These are phyloP conservation scores for Leccinum fuscescens DNA, from an alignment of 1,284 basidiomycete species.

Conservation along the genomic window DNA sequence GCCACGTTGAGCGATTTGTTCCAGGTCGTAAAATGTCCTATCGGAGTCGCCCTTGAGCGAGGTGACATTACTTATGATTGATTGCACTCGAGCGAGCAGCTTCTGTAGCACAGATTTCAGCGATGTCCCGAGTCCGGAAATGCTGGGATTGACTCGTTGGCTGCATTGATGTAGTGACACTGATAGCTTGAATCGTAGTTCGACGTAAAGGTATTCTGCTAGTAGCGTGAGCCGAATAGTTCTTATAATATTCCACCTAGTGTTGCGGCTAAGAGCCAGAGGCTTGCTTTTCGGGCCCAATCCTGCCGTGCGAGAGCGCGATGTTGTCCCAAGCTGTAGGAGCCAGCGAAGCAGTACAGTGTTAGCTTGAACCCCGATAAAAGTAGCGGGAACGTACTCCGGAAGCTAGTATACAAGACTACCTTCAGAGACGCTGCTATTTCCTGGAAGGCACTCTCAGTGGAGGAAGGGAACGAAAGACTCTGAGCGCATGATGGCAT, in stretches of 20 bases:
- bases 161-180: background rate
- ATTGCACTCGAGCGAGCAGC: constrained; percentile 16
- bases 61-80: background rate
- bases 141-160: background rate
- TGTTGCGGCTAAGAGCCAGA: background rate
- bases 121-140: background rate
- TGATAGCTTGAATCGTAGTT: background rate
- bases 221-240: background rate
- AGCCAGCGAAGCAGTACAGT: too few relatives aligned
- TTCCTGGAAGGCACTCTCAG: too few relatives aligned
- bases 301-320: too few relatives aligned
- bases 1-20: constrained; percentile 25
- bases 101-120: constrained; percentile 13
- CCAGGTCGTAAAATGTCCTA: constrained; percentile 15
- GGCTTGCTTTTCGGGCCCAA: too few relatives aligned
- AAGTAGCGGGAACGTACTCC: too few relatives aligned
- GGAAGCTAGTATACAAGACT: too few relatives aligned
- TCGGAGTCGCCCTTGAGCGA: background rate
- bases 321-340: too few relatives aligned
- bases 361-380: too few relatives aligned
- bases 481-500: too few relatives aligned
- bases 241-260: background rate
- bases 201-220: background rate
- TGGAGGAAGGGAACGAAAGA: too few relatives aligned
- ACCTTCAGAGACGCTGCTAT: too few relatives aligned